Conservation (phyloP, 2,329 filamentous ascomycete species). For the Colletotrichum tanaceti region DNA sequence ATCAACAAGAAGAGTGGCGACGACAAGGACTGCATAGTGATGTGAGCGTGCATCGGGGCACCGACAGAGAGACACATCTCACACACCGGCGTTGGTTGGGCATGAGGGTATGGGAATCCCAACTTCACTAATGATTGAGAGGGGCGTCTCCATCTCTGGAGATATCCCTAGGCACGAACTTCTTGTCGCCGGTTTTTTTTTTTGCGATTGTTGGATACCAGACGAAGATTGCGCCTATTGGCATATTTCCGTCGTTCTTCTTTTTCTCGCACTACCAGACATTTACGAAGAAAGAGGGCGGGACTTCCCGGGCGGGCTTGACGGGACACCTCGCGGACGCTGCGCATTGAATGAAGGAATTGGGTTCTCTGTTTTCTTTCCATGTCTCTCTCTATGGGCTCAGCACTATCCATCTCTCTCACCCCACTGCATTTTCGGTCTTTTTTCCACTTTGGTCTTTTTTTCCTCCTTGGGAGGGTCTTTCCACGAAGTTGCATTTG, state of each 20-base stretch:
- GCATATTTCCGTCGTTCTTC: constrained; percentile 15
- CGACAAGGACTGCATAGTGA: constrained; percentile 69
- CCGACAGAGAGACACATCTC: constrained; percentile 17
- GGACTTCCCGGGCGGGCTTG: constrained; percentile 13
- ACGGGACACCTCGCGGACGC: constrained; percentile 8
- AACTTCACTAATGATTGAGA: constrained; percentile 38
- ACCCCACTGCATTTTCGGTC: constrained; percentile 15
- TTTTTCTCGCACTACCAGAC: constrained; percentile 17
- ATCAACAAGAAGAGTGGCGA: constrained; percentile 61
- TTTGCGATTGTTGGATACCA: constrained; percentile 28
- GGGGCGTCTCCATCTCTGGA: constrained; percentile 16
- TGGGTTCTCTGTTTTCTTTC: constrained; percentile 21
- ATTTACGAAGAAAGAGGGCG: constrained; percentile 27
- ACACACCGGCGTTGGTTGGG: constrained; percentile 37
- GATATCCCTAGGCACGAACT: neutral
- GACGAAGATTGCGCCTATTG: constrained; percentile 16
- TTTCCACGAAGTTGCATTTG: constrained; percentile 39
- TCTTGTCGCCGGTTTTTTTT: constrained; percentile 1
- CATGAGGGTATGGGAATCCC: constrained; percentile 24
- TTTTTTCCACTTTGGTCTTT: constrained; percentile 9
- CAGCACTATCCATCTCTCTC: constrained; percentile 21
- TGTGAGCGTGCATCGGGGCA: constrained; percentile 56
- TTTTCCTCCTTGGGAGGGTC: neutral
- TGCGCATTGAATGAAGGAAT: constrained; percentile 20
- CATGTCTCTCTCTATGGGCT: constrained; percentile 24